A percentile compares a stretch with the other conserved stretches of the same genome.
Evolutionary conservation across 257 asterid species (phyloP).

Genomic region (Sherardia arvensis): DNA sequence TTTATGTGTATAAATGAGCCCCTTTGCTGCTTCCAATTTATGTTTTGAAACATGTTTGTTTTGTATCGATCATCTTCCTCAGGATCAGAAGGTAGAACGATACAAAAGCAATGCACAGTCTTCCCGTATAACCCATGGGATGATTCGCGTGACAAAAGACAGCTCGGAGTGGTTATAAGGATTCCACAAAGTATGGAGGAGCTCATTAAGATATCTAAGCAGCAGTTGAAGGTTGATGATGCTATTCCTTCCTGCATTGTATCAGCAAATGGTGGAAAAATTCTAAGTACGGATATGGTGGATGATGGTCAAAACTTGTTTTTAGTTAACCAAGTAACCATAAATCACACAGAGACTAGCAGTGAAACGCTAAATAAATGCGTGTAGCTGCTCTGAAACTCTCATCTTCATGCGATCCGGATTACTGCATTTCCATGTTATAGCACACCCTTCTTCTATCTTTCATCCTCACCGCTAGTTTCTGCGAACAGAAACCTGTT

Average conservation of each 20-base stretch:
- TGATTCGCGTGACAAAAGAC: slow-evolving; percentile 13
- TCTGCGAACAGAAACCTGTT: too few relatives aligned
- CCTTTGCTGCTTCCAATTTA: not conserved
- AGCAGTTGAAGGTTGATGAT: slow-evolving; percentile 12
- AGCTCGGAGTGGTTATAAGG: slow-evolving; percentile 27
- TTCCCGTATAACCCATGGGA: slow-evolving; percentile 25
- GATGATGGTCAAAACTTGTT: slow-evolving; percentile 24
- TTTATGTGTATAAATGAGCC: not conserved
- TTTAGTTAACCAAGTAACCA: slow-evolving; percentile 20
- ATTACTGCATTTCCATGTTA: too few relatives aligned
- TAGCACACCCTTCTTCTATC: too few relatives aligned
- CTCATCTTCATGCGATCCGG: too few relatives aligned
- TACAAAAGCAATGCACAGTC: slow-evolving; percentile 21
- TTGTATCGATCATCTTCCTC: not conserved
- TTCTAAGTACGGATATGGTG: slow-evolving; percentile 24
- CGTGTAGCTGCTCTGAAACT: too few relatives aligned
- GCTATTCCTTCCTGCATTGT: slow-evolving; percentile 14
- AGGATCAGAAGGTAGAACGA: slow-evolving; percentile 12
- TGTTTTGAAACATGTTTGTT: not conserved
- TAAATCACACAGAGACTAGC: not conserved
- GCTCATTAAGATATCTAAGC: slow-evolving; percentile 26
- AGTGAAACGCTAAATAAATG: not conserved
- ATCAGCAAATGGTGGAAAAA: slow-evolving; percentile 32
- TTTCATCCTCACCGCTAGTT: too few relatives aligned
- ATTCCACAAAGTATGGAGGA: slow-evolving; percentile 33